These are phyloP conservation scores for Backusella westeae DNA, from an alignment of 192 early-diverging fungal species.

Conservation along the genomic window DNA sequence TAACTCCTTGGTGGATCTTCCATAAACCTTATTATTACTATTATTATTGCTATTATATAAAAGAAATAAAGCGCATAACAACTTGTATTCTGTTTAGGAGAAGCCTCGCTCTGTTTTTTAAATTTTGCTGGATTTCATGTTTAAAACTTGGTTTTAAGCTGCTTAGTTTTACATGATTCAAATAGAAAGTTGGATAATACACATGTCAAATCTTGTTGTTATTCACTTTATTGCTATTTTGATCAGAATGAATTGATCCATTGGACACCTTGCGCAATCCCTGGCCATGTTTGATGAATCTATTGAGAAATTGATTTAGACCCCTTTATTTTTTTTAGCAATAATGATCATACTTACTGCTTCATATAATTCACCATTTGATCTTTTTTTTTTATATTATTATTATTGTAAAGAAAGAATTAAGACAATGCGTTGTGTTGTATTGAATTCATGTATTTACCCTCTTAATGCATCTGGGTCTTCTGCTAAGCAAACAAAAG, in stretches of 20 bases:
- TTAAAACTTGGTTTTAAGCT: neutral
- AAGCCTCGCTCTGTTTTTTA: neutral
- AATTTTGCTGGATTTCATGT: neutral
- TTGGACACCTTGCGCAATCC: conserved; percentile 23
- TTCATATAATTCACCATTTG: conserved; percentile 7
- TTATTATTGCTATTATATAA: neutral
- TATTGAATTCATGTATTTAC: conserved; percentile 6
- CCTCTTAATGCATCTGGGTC: conserved; percentile 67
- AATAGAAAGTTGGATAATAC: too few species aligned
- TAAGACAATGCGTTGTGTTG: neutral
- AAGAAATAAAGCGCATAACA: neutral
- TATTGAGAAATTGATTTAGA: neutral
- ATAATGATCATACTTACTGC: neutral
- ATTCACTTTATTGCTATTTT: neutral
- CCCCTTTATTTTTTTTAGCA: too few species aligned
- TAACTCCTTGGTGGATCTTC: conserved; percentile 69
- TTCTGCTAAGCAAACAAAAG: conserved; percentile 89
- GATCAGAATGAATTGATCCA: neutral
- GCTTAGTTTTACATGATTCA: too few species aligned
- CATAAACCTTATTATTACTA: neutral
- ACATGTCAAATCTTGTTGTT: too few species aligned
- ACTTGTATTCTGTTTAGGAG: neutral
- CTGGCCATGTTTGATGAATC: conserved; percentile 38
- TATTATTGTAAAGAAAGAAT: neutral
- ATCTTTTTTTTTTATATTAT: neutral